Evolutionary conservation across 768 basidiomycete species (phyloP).

Genomic region (Tulasnella sp.): DNA sequence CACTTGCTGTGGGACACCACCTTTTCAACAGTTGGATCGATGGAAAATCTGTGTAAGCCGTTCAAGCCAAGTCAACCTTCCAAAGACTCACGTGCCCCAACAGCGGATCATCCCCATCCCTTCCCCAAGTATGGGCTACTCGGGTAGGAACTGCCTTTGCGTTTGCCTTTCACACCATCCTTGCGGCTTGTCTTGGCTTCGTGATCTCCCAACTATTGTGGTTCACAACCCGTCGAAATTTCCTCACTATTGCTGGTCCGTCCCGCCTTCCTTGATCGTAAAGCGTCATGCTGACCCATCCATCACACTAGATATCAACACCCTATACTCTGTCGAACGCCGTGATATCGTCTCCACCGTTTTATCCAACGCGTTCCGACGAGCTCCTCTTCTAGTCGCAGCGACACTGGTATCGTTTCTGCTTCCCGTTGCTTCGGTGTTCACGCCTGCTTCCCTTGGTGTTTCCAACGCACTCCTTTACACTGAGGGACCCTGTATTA

Average conservation of each 20-base stretch:
- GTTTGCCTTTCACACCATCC: not conserved
- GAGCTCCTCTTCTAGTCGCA: not conserved
- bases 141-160: not conserved
- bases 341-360: not conserved
- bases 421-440: not conserved
- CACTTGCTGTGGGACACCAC: not conserved
- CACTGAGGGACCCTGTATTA: not conserved
- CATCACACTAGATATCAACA: not conserved
- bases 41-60: not conserved
- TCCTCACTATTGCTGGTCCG: not conserved
- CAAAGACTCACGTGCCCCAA: not conserved
- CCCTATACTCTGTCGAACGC: not conserved
- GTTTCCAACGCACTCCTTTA: not conserved
- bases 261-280: too few relatives aligned
- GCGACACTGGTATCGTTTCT: not conserved
- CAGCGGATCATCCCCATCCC: not conserved
- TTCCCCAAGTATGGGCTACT: not conserved
- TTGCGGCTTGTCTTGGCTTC: not conserved
- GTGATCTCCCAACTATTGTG: not conserved
- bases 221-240: not conserved
- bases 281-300: not conserved
- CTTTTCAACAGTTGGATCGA: not conserved
- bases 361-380: not conserved
- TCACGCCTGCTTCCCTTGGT: not conserved
- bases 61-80: not conserved